Conservation (phyloP, 129 eudicot genomes). For the Glebionis coronaria region DNA sequence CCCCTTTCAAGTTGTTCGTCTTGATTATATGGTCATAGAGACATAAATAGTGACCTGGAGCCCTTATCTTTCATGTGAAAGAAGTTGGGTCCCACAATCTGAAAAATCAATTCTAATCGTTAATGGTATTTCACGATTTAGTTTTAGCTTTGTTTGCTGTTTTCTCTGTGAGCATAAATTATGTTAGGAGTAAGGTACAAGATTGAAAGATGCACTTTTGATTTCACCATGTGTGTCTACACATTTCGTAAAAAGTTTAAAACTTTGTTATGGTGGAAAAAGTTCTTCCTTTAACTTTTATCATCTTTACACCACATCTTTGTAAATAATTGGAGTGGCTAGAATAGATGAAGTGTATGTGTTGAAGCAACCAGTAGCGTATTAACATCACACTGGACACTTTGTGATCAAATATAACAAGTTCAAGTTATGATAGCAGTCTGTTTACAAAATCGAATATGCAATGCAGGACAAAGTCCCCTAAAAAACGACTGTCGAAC, state of each 20-base stretch:
- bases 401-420: slow-evolving; percentile 19
- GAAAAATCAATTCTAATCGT: background rate
- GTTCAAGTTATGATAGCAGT: slow-evolving; percentile 1
- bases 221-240: slow-evolving; percentile 7
- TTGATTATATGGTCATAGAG: background rate
- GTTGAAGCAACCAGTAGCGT: background rate
- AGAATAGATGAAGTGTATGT: background rate
- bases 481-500: background rate
- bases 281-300: slow-evolving; percentile 42
- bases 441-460: background rate
- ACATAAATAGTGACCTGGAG: too few species aligned
- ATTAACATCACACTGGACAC: background rate
- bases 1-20: background rate
- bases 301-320: slow-evolving; percentile 22
- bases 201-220: slow-evolving; percentile 4
- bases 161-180: slow-evolving; percentile 12
- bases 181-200: slow-evolving; percentile 1
- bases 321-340: slow-evolving; percentile 15
- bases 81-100: slow-evolving; percentile 12
- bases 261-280: slow-evolving; percentile 24
- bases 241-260: slow-evolving; percentile 9
- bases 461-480: background rate
- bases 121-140: too few species aligned
- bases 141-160: background rate
- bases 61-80: too few species aligned